Evolutionary conservation across 2,329 filamentous ascomycete species (phyloP), one percentile per base, ranked within the genome.

Genomic region (Fusarium sp.): DNA sequence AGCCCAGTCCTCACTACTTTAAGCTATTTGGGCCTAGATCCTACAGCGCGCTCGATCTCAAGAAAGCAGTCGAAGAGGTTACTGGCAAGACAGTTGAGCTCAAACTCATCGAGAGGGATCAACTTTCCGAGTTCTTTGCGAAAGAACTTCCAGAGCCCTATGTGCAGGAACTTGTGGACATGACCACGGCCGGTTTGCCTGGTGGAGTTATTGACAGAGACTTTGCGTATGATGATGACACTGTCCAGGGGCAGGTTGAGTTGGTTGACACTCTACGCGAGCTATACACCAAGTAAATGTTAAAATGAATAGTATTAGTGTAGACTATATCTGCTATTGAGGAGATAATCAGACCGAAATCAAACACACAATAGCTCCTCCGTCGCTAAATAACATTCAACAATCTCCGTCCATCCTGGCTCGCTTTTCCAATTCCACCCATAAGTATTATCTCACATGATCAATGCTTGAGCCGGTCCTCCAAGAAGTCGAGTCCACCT

Each of bases 31-130:
- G 82, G 0, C 82, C 82, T 1, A 73, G 72, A 6, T 31, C 67
- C 6, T 82, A 82, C 37, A 78, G 77, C 35, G 48, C 81, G 7
- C 27, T 70, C 2, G 82, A 83, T 18, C 67, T 83, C 8, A 77
- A 80, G 27, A 45, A 70, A 0, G 78, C 74, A 0, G 65, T 82
- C 1, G 80, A 82, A 9, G 75, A 77, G 16, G 72, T 78, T 4
- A 78, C 72, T 0, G 79, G 76, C 1, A 81, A 78, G 37, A 52
- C 73, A n/a, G 67, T 76, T 7, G 68, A 78, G 33, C n/a, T 81
- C 4, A 68, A 69, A 2, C 58, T 74, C 3, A 67, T 83, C 1
- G 65, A 69, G 56, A 70, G 70, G 24, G 77, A 77, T 2, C 45
- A 77, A 6, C 72, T 83, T 4, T 69, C 71, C 0, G 70, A 61